A percentile compares a stretch with the other conserved stretches of the same genome.
These are phyloP conservation scores for Termitomyces sp. DNA, from an alignment of 768 basidiomycete species.

Conservation along the genomic window DNA sequence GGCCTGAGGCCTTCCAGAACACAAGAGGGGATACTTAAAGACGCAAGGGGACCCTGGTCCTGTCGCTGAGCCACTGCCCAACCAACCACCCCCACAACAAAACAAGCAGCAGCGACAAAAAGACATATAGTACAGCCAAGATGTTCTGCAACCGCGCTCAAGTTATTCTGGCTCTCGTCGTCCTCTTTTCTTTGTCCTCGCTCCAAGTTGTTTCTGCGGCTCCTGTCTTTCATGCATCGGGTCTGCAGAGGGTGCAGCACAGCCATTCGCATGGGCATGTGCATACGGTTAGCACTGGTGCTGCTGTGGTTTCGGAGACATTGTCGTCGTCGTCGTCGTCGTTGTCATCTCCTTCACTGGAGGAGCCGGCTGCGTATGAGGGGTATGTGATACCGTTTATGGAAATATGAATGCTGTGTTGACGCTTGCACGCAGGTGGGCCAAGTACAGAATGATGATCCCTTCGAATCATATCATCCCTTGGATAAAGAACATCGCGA, in stretches of 20 bases:
- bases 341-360: no score
- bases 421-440: neutral
- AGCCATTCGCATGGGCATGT: neutral
- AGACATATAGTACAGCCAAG: neutral
- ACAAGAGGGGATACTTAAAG: neutral
- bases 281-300: no score
- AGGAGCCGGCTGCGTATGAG: neutral
- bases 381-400: neutral
- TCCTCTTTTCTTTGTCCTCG: constrained; percentile 6
- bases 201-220: constrained; percentile 6
- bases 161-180: constrained; percentile 10
- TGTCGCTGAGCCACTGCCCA: no score
- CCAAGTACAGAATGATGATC: neutral
- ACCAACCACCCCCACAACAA: no score
- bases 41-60: neutral
- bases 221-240: constrained; percentile 5
- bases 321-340: neutral
- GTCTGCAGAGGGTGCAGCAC: neutral
- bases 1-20: neutral
- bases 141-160: constrained; percentile 11
- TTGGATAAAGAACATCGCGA: constrained; percentile 8
- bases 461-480: constrained; percentile 3
- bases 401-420: neutral
- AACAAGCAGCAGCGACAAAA: neutral
- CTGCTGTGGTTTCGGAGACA: neutral